Evolutionary conservation across 345 rosid species (phyloP).

Genomic region (Populus alba): DNA sequence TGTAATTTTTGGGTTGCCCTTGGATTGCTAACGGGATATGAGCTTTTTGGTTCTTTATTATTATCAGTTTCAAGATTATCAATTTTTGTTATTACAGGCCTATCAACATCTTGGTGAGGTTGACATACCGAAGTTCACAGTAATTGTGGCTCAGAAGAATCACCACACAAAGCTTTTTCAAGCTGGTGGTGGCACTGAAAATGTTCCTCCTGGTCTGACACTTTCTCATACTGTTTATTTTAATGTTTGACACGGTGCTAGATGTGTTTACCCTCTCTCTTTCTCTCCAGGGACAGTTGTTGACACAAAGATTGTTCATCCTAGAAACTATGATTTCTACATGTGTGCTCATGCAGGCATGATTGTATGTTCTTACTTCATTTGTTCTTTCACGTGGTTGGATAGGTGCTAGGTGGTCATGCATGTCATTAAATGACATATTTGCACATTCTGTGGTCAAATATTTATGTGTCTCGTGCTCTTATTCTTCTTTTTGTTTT

Average conservation of each 20-base stretch:
- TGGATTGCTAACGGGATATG: neutral
- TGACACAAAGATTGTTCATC: constrained; percentile 77
- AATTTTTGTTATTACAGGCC: constrained; percentile 48
- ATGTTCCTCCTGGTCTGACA: constrained; percentile 81
- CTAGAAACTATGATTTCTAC: constrained; percentile 80
- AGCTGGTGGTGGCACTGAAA: constrained; percentile 44
- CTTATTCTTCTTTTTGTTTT: no score
- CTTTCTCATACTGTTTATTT: neutral
- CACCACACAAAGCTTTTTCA: constrained; percentile 88
- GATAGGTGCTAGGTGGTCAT: neutral
- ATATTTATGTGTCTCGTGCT: no score
- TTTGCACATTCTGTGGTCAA: neutral
- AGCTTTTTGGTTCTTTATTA: neutral
- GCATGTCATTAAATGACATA: neutral
- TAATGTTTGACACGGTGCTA: constrained; percentile 4
- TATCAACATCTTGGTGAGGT: constrained; percentile 61
- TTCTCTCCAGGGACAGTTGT: constrained; percentile 67
- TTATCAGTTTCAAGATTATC: neutral
- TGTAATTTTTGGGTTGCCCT: neutral
- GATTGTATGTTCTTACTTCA: constrained; percentile 45
- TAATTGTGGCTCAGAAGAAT: constrained; percentile 83
- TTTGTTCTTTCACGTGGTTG: neutral
- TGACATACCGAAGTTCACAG: constrained; percentile 67
- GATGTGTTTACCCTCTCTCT: constrained; percentile 3
- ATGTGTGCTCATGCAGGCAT: constrained; percentile 84